phyloP scores from a whole-genome alignment of 257 asterid species.

The Perilla frutescens region DNA sequence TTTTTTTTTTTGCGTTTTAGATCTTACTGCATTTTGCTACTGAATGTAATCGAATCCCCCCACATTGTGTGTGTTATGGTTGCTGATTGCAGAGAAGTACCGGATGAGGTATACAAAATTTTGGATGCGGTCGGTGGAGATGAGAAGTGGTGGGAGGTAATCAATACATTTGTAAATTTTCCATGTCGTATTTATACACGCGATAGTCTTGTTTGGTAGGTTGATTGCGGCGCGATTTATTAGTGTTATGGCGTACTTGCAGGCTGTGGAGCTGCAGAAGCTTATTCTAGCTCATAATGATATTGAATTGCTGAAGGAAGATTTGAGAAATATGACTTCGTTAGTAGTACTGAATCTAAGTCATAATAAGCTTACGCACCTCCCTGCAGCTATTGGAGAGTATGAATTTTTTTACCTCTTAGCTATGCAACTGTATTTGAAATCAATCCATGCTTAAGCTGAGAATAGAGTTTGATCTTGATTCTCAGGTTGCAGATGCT shows the following conservation, averaged over 20 bases:
- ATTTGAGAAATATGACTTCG: constrained; percentile 72
- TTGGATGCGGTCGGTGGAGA: constrained; percentile 80
- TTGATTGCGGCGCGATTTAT: constrained; percentile 6
- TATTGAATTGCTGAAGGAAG: constrained; percentile 79
- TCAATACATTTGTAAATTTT: constrained; percentile 17
- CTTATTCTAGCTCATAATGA: constrained; percentile 90
- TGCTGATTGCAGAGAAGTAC: constrained; percentile 72
- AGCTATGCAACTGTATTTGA: constrained; percentile 3
- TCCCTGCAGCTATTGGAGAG: constrained; percentile 96
- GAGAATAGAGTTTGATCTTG: constrained; percentile 11
- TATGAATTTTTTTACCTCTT: constrained; percentile 44
- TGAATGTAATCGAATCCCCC: not conserved
- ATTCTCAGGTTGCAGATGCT: constrained; percentile 76
- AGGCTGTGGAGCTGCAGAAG: constrained; percentile 97
- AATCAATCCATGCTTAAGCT: constrained; percentile 13
- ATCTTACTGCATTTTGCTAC: constrained; percentile 16
- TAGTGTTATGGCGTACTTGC: constrained; percentile 30
- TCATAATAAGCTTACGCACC: constrained; percentile 79
- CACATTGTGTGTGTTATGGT: constrained; percentile 2
- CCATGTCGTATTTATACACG: not conserved
- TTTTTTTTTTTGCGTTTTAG: not conserved
- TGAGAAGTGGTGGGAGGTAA: constrained; percentile 99
- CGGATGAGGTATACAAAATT: constrained; percentile 78
- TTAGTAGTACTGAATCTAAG: constrained; percentile 76
- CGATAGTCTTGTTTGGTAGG: not conserved